Evolutionary conservation across 495 filamentous ascomycete genomes (phyloP).

Genomic region (Lasiosphaeria ovina): DNA sequence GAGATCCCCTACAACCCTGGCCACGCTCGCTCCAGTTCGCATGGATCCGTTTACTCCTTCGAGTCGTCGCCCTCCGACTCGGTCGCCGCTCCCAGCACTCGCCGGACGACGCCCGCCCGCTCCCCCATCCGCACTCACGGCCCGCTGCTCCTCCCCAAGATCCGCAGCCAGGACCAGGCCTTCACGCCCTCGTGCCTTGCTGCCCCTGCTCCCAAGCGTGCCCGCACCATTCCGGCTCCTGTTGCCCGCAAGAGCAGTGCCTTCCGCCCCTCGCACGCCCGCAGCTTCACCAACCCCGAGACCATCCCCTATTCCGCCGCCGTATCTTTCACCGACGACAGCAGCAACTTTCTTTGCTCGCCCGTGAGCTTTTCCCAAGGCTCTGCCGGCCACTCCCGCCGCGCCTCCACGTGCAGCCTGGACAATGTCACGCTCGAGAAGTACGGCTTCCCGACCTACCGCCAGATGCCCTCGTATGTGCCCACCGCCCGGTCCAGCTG

Average conservation of each 20-base stretch:
- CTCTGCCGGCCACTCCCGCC: constrained; percentile 52
- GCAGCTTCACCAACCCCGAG: constrained; percentile 67
- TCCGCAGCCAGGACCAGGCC: constrained; percentile 79
- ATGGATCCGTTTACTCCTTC: constrained; percentile 53
- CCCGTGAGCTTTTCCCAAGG: constrained; percentile 61
- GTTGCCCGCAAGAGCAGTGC: constrained; percentile 23
- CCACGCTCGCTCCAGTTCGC: constrained; percentile 52
- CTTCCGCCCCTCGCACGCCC: constrained; percentile 53
- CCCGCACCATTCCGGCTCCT: constrained; percentile 36
- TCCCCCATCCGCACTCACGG: constrained; percentile 79
- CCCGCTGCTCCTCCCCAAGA: constrained; percentile 80
- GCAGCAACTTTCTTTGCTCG: constrained; percentile 54
- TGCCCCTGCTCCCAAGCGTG: constrained; percentile 39
- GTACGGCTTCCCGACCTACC: constrained; percentile 78
- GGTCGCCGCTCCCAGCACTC: constrained; percentile 50
- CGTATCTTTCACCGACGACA: constrained; percentile 39
- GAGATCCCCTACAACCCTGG: constrained; percentile 46
- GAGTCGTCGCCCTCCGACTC: constrained; percentile 79
- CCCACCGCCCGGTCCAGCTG: constrained; percentile 31
- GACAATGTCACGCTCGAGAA: constrained; percentile 65
- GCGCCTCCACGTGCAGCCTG: constrained; percentile 66
- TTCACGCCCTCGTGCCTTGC: constrained; percentile 40
- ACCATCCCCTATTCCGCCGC: constrained; percentile 52
- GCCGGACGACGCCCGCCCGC: constrained; percentile 66
- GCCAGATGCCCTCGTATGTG: constrained; percentile 69